Base-by-base conservation (phyloP, 2,329 filamentous ascomycete species). In the Metarhizium sp. region DNA sequence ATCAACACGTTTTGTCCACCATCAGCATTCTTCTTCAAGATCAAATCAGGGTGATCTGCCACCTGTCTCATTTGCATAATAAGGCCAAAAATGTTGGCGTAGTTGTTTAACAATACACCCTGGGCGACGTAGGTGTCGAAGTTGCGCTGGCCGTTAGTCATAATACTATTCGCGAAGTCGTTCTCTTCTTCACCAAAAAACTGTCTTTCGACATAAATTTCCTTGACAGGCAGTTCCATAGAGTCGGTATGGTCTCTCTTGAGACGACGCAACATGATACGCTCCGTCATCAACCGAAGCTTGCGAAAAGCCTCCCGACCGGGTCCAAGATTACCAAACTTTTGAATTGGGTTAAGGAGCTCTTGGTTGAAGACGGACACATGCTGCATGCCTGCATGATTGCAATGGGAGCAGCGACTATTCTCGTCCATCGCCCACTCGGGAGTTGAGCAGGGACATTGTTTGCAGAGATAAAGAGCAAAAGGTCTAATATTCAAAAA, bases 61-160 rank as follows among this genome's bases (percentile, higher is more conserved):
- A 96, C 90, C 73, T 99, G 94, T 55, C 94, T 87, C 92, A 99
- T 97, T 71, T 96, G 92, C 90, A 97, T 97, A 66, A 99, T 96
- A 55, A 99, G 80, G 66, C 92, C 92, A 65, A 99, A 99, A 61
- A 99, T 97, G 69, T 99, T 99, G 74, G 94, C 94, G 63, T 97
- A 97, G 68, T 96, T 96, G 77, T 97, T 91, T 58, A 99, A 80
- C 71, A 99, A 84, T 20, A 97, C 92, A 74, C 91, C 92, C 60
- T 91, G 89, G 18, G 90, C 87, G 42, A 97, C 94, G 62, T 97
- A 99, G 0, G 92, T 97, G 66, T 97, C 90, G 62, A 97, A 99
- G 63, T 91, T 86, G 58, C 94, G 87, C 57, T 86, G 82, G 7
- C 89, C 87, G 66, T 89, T 95, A 16, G 85, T 90, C 90, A 97